phyloP scores from a whole-genome alignment of 257 asterid genomes.

The Nicotiana paniculata region DNA sequence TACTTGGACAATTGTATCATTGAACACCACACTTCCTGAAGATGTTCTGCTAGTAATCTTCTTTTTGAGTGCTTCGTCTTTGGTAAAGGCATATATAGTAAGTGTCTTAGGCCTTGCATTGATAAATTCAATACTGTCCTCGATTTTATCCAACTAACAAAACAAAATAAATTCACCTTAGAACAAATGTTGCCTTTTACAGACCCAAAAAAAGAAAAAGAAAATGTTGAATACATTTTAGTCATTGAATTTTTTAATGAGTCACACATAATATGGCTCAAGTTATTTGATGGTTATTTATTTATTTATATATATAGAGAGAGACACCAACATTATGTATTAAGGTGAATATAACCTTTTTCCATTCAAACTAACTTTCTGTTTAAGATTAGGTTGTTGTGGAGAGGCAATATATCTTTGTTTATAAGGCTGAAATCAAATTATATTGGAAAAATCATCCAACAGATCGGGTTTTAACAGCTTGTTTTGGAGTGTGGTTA shows the following conservation, averaged over 20 bases:
- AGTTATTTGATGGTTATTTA: background rate
- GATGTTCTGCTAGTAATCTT: slow-evolving; percentile 41
- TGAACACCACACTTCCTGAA: slow-evolving; percentile 62
- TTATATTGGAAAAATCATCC: too few relatives aligned
- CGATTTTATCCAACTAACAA: slow-evolving; percentile 59
- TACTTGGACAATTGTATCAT: slow-evolving; percentile 78
- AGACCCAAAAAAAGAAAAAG: background rate
- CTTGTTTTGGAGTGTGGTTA: too few relatives aligned
- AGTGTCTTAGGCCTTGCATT: slow-evolving; percentile 56
- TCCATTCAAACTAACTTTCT: too few relatives aligned
- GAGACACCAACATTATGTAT: background rate
- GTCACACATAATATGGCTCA: background rate
- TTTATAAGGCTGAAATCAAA: too few relatives aligned
- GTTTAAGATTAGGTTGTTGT: background rate
- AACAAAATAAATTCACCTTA: background rate
- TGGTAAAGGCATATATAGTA: slow-evolving; percentile 65
- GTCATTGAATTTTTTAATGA: background rate
- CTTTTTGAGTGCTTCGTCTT: slow-evolving; percentile 34
- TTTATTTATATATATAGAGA: background rate
- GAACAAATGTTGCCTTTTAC: background rate
- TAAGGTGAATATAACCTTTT: background rate
- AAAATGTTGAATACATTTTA: background rate
- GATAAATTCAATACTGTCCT: slow-evolving; percentile 59
- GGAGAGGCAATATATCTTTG: background rate
- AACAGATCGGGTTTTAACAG: too few relatives aligned